These are phyloP conservation scores for Collybia mongolica DNA, from an alignment of 768 basidiomycete species.

Conservation along the genomic window DNA sequence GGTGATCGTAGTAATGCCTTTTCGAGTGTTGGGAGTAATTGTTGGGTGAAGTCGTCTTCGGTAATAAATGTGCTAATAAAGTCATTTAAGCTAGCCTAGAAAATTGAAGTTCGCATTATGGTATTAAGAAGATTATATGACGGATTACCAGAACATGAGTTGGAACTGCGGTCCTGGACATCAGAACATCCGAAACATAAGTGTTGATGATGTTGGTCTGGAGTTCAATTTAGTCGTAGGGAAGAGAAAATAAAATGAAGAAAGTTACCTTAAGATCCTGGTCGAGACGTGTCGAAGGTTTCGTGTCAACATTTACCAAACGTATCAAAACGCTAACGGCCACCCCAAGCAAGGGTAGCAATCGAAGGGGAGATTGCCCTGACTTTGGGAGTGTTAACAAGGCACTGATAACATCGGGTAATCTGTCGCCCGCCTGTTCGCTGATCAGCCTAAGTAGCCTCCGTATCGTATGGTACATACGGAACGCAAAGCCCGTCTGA, in stretches of 20 bases:
- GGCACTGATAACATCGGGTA: constrained; percentile 50
- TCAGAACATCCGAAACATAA: constrained; percentile 61
- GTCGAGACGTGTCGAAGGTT: constrained; percentile 39
- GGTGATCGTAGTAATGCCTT: constrained; percentile 82
- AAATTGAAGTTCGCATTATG: background rate
- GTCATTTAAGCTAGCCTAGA: constrained; percentile 49
- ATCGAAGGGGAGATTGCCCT: constrained; percentile 34
- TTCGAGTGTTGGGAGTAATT: constrained; percentile 72
- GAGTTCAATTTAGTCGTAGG: background rate
- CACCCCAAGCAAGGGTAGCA: constrained; percentile 60
- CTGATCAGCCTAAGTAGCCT: background rate
- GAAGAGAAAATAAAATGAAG: background rate
- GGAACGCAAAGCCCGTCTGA: constrained; percentile 67
- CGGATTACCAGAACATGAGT: constrained; percentile 54
- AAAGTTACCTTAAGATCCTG: constrained; percentile 43
- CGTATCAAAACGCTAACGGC: constrained; percentile 70
- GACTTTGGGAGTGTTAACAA: constrained; percentile 53
- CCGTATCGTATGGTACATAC: constrained; percentile 26
- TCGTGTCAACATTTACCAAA: constrained; percentile 54
- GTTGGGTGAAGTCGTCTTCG: constrained; percentile 46
- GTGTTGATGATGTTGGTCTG: constrained; percentile 59
- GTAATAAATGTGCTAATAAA: constrained; percentile 57
- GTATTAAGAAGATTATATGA: background rate
- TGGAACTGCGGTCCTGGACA: constrained; percentile 64
- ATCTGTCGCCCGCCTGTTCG: constrained; percentile 35